phyloP scores from a whole-genome alignment of 2,329 filamentous ascomycete genomes.

The Cladophialophora carrionii region DNA sequence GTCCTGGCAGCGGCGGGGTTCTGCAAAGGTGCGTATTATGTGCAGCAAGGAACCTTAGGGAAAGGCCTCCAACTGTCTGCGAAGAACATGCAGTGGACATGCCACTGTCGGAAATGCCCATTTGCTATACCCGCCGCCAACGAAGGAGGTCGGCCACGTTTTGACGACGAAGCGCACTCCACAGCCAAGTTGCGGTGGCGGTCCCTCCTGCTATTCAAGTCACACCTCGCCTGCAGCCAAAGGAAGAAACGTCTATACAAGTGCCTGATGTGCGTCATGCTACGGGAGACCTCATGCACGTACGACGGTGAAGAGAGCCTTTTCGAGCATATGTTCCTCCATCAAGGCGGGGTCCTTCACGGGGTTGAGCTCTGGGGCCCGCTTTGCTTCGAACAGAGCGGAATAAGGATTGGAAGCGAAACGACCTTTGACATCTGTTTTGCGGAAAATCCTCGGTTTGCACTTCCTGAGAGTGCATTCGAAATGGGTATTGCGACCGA shows the following conservation, averaged over 20 bases:
- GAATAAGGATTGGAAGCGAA: conserved; percentile 22
- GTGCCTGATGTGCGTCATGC: conserved; percentile 25
- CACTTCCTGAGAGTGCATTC: conserved; percentile 20
- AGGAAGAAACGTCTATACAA: conserved; percentile 23
- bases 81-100: conserved; percentile 29
- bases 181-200: conserved; percentile 24
- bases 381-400: conserved; percentile 20
- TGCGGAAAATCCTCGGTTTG: conserved; percentile 14
- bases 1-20: conserved; percentile 22
- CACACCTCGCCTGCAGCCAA: conserved; percentile 21
- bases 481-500: conserved; percentile 22
- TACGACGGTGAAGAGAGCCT: conserved; percentile 25
- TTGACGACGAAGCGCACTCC: conserved; percentile 25
- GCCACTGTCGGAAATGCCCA: conserved; percentile 27
- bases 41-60: conserved; percentile 22
- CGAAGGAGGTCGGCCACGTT: conserved; percentile 25
- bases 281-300: conserved; percentile 9
- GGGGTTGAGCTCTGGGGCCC: conserved; percentile 23
- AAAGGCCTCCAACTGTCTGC: conserved; percentile 25
- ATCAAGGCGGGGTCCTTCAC: conserved; percentile 13
- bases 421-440: conserved; percentile 29
- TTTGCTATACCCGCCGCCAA: conserved; percentile 26
- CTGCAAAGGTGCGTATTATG: conserved; percentile 28
- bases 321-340: conserved; percentile 26
- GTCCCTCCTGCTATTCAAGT: conserved; percentile 28